These are phyloP conservation scores for Cylindrodendrum hubeiense DNA, from an alignment of 2,329 filamentous ascomycete genomes.

Conservation along the genomic window DNA sequence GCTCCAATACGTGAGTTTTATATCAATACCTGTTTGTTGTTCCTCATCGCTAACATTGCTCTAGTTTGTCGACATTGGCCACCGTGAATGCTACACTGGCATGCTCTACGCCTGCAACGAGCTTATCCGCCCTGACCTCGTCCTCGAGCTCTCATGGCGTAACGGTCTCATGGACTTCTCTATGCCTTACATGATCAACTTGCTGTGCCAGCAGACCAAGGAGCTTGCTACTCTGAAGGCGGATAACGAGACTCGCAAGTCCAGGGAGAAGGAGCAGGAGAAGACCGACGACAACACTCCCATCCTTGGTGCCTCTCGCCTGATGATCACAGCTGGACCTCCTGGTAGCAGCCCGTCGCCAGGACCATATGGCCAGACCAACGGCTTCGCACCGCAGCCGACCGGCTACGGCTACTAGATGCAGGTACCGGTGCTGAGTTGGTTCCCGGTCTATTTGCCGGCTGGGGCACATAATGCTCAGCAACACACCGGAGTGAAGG, in stretches of 20 bases:
- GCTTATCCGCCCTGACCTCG: conserved; percentile 90
- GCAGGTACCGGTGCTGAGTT: conserved; percentile 47
- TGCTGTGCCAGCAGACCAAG: conserved; percentile 89
- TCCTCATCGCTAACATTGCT: conserved; percentile 47
- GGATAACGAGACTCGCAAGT: conserved; percentile 95
- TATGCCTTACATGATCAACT: conserved; percentile 99
- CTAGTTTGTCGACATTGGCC: conserved; percentile 98
- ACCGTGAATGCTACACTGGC: conserved; percentile 99
- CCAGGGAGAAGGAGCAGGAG: conserved; percentile 76
- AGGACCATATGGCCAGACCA: conserved; percentile 79
- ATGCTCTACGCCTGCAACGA: conserved; percentile 99
- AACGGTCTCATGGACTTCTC: conserved; percentile 95
- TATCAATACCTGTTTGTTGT: neutral
- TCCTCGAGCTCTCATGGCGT: conserved; percentile 98
- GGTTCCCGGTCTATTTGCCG: conserved; percentile 32
- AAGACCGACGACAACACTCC: conserved; percentile 94
- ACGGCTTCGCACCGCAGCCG: conserved; percentile 89
- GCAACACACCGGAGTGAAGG: conserved; percentile 21
- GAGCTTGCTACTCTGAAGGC: conserved; percentile 88
- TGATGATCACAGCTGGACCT: conserved; percentile 97
- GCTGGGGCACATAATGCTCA: conserved; percentile 19
- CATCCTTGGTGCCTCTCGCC: conserved; percentile 86
- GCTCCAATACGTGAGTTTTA: conserved; percentile 88
- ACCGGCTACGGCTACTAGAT: conserved; percentile 79
- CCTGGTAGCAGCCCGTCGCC: conserved; percentile 67